phyloP scores from a whole-genome alignment of 108 stramenopile genomes.

The Nitzschia sp. region DNA sequence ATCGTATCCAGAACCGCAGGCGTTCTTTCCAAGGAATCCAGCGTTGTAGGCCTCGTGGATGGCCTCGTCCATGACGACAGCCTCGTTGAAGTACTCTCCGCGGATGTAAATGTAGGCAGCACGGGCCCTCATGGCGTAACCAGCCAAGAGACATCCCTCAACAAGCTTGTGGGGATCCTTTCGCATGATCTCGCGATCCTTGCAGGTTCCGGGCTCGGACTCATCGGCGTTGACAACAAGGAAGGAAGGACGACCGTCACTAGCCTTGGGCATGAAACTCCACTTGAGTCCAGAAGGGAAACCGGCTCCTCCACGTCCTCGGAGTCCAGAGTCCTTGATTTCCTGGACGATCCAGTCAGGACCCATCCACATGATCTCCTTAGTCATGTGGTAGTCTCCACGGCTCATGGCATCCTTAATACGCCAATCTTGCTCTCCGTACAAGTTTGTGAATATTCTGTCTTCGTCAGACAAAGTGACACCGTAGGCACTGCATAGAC shows the following conservation, averaged over 20 bases:
- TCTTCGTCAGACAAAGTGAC: slow-evolving; percentile 95
- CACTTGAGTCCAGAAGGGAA: slow-evolving; percentile 99
- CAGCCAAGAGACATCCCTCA: slow-evolving; percentile 98
- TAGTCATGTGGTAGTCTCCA: slow-evolving; percentile 92
- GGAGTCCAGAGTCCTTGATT: slow-evolving; percentile 97
- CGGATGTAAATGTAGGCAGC: slow-evolving; percentile 99
- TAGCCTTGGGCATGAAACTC: slow-evolving; percentile 99
- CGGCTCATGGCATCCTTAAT: slow-evolving; percentile 93
- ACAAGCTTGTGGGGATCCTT: slow-evolving; percentile 99
- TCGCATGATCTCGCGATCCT: slow-evolving; percentile 99
- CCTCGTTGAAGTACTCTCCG: slow-evolving; percentile 99
- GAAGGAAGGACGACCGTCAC: slow-evolving; percentile 97
- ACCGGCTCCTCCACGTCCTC: slow-evolving; percentile 98
- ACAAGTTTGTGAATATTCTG: slow-evolving; percentile 99
- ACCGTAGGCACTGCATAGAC: slow-evolving; percentile 54
- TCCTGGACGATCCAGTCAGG: slow-evolving; percentile 99
- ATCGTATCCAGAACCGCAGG: slow-evolving; percentile 97
- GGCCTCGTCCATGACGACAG: slow-evolving; percentile 98
- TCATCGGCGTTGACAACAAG: slow-evolving; percentile 99
- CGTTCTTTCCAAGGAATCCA: slow-evolving; percentile 96
- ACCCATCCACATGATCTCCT: slow-evolving; percentile 98
- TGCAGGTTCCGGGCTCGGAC: slow-evolving; percentile 99
- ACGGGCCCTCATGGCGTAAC: slow-evolving; percentile 98
- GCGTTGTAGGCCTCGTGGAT: slow-evolving; percentile 98
- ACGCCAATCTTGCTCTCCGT: slow-evolving; percentile 99